Evolutionary conservation across 2,329 filamentous ascomycete species (phyloP).

Genomic region (Colletotrichum gloeosporioides): DNA sequence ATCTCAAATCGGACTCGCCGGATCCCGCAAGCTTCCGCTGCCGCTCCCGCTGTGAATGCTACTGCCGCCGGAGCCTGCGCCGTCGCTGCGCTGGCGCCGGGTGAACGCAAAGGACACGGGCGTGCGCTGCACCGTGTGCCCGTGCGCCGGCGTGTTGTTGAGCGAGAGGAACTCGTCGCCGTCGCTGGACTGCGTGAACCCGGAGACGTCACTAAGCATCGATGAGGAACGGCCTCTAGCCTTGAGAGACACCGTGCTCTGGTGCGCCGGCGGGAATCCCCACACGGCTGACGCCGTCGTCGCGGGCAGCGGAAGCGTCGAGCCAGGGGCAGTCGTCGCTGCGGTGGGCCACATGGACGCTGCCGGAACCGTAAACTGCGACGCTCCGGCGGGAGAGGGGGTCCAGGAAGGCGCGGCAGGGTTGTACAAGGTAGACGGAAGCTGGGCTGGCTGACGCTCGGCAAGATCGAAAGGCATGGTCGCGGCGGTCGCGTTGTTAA

Average conservation of each 20-base stretch:
- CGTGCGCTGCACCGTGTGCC: conserved; percentile 22
- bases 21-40: conserved; percentile 56
- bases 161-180: conserved; percentile 42
- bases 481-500: conserved; percentile 37
- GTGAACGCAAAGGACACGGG: conserved; percentile 23
- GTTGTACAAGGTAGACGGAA: conserved; percentile 26
- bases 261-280: conserved; percentile 21
- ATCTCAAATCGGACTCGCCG: conserved; percentile 51
- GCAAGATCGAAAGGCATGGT: conserved; percentile 34
- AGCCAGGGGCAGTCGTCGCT: conserved; percentile 28
- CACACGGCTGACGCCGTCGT: conserved; percentile 26
- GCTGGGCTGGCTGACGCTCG: conserved; percentile 8
- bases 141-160: conserved; percentile 24
- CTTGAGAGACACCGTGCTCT: conserved; percentile 40
- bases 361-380: conserved; percentile 33
- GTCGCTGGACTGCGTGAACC: conserved; percentile 67
- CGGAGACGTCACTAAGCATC: conserved; percentile 72
- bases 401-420: conserved; percentile 33
- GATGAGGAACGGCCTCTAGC: conserved; percentile 66
- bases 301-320: conserved; percentile 35
- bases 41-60: conserved; percentile 44
- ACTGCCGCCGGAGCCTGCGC: conserved; percentile 21
- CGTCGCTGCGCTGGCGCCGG: conserved; percentile 11
- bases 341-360: conserved; percentile 40
- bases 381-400: conserved; percentile 34